These are phyloP conservation scores for Populus nigra DNA, from an alignment of 345 rosid genomes.

Conservation along the genomic window DNA sequence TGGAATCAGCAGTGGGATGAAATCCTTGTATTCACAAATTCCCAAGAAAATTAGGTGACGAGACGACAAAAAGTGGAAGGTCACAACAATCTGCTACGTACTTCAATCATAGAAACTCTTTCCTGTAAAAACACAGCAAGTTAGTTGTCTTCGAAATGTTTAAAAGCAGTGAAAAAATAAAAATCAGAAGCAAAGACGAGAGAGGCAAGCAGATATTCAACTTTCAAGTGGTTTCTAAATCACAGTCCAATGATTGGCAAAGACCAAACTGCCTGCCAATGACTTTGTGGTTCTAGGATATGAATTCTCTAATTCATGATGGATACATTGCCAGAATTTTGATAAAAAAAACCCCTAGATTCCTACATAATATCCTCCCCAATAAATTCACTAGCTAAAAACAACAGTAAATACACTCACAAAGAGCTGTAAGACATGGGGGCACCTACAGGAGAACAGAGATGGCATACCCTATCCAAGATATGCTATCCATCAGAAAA, in stretches of 20 bases:
- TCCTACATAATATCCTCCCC: background rate
- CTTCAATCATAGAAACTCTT: slow-evolving; percentile 49
- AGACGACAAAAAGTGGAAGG: background rate
- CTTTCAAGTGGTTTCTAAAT: background rate
- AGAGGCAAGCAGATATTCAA: background rate
- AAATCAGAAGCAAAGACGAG: background rate
- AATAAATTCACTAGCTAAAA: background rate
- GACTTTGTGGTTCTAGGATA: background rate
- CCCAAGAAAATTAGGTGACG: background rate
- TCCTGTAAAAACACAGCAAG: slow-evolving; percentile 37
- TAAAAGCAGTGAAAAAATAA: background rate
- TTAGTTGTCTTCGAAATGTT: background rate
- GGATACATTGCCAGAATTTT: background rate
- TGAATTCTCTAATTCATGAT: background rate
- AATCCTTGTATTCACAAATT: slow-evolving; percentile 20
- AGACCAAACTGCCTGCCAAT: background rate
- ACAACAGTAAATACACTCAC: background rate
- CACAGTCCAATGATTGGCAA: background rate
- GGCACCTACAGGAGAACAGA: background rate
- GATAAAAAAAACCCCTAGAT: background rate
- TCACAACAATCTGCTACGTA: slow-evolving; percentile 54
- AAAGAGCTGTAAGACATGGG: background rate
- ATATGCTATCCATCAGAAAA: background rate
- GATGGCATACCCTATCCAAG: background rate
- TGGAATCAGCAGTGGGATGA: background rate